These are phyloP conservation scores for Pseudogymnoascus sp. DNA, from an alignment of 2,329 filamentous ascomycete species.

Conservation along the genomic window DNA sequence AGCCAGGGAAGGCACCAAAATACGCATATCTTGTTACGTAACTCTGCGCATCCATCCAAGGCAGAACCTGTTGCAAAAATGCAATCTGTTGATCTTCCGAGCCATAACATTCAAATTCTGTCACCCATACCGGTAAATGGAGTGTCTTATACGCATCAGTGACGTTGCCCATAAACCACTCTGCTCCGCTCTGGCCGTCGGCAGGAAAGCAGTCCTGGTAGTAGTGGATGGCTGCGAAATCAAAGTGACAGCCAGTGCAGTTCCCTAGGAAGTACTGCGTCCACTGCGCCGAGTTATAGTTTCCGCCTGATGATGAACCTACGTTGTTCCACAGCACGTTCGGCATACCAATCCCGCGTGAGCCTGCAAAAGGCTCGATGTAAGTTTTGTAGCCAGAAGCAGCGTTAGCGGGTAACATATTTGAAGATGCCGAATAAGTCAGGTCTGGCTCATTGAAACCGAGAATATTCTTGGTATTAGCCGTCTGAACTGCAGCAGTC, in stretches of 20 bases:
- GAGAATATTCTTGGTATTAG: conserved; percentile 48
- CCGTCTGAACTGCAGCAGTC: conserved; percentile 44
- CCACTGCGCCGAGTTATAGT: conserved; percentile 33
- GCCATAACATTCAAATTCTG: conserved; percentile 33
- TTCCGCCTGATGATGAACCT: conserved; percentile 23
- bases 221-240: conserved; percentile 39
- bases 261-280: conserved; percentile 33
- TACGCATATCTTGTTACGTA: conserved; percentile 34
- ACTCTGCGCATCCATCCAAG: conserved; percentile 34
- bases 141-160: conserved; percentile 29
- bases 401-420: conserved; percentile 32
- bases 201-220: conserved; percentile 31
- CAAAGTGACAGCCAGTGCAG: conserved; percentile 35
- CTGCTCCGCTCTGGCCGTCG: conserved; percentile 22
- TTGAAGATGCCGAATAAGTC: conserved; percentile 40
- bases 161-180: conserved; percentile 36
- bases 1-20: conserved; percentile 26
- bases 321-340: conserved; percentile 31
- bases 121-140: conserved; percentile 35
- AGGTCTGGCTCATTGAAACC: conserved; percentile 65
- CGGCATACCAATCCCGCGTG: conserved; percentile 35
- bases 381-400: conserved; percentile 28
- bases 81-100: conserved; percentile 26
- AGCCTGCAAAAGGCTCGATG: conserved; percentile 34
- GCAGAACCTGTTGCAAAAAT: conserved; percentile 35